Conservation (phyloP, 306 rosid genomes). For the Herpetospermum pedunculosum region DNA sequence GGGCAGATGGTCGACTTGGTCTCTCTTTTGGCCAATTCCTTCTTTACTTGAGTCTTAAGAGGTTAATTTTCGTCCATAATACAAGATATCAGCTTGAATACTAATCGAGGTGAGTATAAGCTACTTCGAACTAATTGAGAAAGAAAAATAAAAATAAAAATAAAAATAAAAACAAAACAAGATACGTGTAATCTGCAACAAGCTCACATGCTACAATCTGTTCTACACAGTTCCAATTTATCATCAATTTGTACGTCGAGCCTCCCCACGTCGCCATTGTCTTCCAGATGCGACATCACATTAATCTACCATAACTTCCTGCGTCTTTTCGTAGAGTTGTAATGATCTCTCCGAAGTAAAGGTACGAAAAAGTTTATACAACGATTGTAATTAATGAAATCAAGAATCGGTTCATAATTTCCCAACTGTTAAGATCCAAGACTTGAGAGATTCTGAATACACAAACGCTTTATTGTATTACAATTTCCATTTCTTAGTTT, state of each 20-base stretch:
- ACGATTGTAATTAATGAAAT: not conserved
- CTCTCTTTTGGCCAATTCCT: no score
- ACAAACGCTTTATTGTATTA: not conserved
- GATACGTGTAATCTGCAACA: no score
- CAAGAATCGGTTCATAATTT: not conserved
- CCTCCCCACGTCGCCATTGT: not conserved
- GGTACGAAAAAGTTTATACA: not conserved
- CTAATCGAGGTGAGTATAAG: no score
- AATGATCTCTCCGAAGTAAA: not conserved
- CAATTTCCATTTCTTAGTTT: not conserved
- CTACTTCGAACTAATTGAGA: no score
- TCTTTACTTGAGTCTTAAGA: no score
- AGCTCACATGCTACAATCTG: constrained; percentile 2
- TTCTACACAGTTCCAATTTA: not conserved
- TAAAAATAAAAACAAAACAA: no score
- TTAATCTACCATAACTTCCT: not conserved
- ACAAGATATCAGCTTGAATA: no score
- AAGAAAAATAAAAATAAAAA: no score
- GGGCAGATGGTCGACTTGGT: no score
- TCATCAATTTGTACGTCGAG: not conserved
- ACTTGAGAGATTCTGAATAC: not conserved
- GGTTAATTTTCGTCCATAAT: no score
- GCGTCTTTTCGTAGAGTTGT: not conserved
- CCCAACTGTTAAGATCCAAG: not conserved
- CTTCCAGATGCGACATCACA: not conserved